Percentiles rank a stretch among this genome's conserved stretches.
Evolutionary conservation across 2,329 filamentous ascomycete species (phyloP).

Genomic region (Sporothrix luriei): DNA sequence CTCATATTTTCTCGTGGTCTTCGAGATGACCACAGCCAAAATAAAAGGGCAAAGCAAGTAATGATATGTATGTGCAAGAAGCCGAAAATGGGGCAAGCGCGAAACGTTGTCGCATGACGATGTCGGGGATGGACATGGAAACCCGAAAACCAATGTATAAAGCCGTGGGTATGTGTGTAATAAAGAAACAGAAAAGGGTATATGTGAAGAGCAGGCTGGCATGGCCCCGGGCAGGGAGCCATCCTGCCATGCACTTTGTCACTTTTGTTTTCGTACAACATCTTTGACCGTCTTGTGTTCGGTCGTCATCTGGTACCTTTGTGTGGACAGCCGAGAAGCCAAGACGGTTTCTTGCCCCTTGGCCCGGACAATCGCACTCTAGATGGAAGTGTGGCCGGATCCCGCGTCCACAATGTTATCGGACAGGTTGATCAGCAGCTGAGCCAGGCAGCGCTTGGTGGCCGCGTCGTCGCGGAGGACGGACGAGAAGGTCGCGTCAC

Average conservation of each 20-base stretch:
- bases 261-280: neutral
- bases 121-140: constrained; percentile 2
- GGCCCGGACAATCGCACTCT: neutral
- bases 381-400: constrained; percentile 38
- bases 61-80: constrained; percentile 6
- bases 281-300: neutral
- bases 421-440: constrained; percentile 92
- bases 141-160: neutral
- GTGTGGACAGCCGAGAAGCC: neutral
- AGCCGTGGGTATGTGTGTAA: neutral
- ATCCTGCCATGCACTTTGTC: neutral
- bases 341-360: neutral
- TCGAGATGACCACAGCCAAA: neutral
- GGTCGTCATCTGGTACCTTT: neutral
- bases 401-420: constrained; percentile 71
- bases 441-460: constrained; percentile 95
- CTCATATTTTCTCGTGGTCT: neutral
- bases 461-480: constrained; percentile 96
- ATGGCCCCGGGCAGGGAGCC: neutral
- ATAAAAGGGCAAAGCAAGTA: neutral
- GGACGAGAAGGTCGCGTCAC: constrained; percentile 94
- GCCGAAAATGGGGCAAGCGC: neutral
- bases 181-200: constrained; percentile 17
- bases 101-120: neutral
- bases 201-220: neutral